These are phyloP conservation scores for Cordyceps cicadae DNA, from an alignment of 2,329 filamentous ascomycete species.

Conservation along the genomic window DNA sequence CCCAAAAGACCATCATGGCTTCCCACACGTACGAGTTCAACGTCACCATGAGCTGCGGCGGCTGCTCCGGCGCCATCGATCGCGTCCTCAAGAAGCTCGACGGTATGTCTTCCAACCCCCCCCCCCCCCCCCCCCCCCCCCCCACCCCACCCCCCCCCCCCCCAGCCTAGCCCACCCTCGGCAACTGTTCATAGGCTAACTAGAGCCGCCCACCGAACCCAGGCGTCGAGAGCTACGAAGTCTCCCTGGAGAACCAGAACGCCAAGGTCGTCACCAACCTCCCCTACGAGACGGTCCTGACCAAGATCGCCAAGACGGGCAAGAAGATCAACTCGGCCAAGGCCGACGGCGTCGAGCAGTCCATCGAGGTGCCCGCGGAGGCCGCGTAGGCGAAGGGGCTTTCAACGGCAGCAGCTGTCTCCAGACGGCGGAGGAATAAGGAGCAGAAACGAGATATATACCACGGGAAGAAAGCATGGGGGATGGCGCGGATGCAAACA, in stretches of 20 bases:
- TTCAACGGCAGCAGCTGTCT: too few species aligned
- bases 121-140: too few species aligned
- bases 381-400: conserved; percentile 15
- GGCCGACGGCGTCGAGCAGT: conserved; percentile 56
- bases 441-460: background rate
- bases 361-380: conserved; percentile 37
- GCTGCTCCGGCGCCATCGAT: conserved; percentile 91
- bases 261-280: conserved; percentile 68
- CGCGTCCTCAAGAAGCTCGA: conserved; percentile 87
- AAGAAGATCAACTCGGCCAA: conserved; percentile 74
- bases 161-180: too few species aligned
- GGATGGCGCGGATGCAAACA: background rate
- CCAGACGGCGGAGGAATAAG: background rate
- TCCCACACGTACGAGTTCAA: conserved; percentile 88
- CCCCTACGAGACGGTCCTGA: conserved; percentile 71
- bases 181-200: conserved; percentile 11
- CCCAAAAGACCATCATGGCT: conserved; percentile 40
- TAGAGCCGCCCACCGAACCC: conserved; percentile 2
- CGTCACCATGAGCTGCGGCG: conserved; percentile 87
- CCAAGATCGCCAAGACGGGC: conserved; percentile 89
- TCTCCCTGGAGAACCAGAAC: conserved; percentile 78
- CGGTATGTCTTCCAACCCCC: conserved; percentile 45
- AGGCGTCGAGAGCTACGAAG: conserved; percentile 83
- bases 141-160: too few species aligned
- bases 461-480: background rate